Evolutionary conservation across 495 filamentous ascomycete species (phyloP), one percentile per base, ranked within the genome.

Genomic region (Sphaerosporella brunnea): DNA sequence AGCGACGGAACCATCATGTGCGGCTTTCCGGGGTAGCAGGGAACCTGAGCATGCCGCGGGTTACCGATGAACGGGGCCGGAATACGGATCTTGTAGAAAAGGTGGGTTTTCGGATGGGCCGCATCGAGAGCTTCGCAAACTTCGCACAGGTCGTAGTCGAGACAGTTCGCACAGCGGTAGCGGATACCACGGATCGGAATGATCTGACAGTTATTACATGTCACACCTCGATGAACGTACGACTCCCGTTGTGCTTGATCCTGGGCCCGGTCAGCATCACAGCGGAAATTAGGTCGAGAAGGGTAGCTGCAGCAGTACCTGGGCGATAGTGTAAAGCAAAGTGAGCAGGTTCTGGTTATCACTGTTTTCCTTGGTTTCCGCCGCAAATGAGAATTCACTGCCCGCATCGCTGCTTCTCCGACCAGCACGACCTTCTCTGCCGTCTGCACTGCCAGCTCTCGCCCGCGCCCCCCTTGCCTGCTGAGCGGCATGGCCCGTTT

Each of bases 201-300:
- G 47, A 76, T 72, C 26, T 78, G 77, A 54, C 90, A 97, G 48
- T 73, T 77, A 63, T 95, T 92, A 63, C 90, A 99, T 25, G 74
- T 78, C 43, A 92, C 84, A n/a, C 92, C 86, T 2, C 90, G 80
- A 60, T 99, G 90, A 23, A 93, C 80, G 59, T 88, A 93, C 13
- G 84, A 83, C 60, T 92, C 86, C 41, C 79, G 71, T 28, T 60
- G 61, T 3, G 58, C 57, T 57, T 58, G 53, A 15, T 61, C 58
- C 58, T 60, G 19, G 24, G 8, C 21, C 38, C 26, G 24, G 37
- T 24, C 26, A 45, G 25, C 36, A 15, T 42, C 21, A 36, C 11
- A 24, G 40, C 11, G 40, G 21, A 43, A 43, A 23, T 13, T 21
- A 20, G 21, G 2, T 30, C 43, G 21, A 47, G 21, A 11, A 34